Evolutionary conservation across 345 rosid genomes (phyloP).

Genomic region (Eucalyptus erythrocorys): DNA sequence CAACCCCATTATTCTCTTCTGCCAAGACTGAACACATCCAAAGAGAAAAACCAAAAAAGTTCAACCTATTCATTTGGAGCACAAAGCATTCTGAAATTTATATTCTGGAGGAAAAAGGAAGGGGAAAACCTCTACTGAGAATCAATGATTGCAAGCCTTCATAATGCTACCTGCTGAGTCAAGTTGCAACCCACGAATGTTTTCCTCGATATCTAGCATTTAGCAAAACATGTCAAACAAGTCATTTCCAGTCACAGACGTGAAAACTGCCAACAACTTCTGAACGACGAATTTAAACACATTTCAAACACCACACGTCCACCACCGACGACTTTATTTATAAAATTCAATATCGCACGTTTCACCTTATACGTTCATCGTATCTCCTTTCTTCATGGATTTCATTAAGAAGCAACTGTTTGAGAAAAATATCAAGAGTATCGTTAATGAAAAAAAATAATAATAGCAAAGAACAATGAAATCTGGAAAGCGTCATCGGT

Average conservation of each 20-base stretch:
- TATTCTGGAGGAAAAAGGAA: background rate
- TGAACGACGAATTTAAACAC: background rate
- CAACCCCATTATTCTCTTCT: conserved; percentile 2
- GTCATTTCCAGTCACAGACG: background rate
- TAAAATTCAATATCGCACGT: background rate
- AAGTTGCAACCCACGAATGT: background rate
- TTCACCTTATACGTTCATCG: background rate
- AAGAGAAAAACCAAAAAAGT: background rate
- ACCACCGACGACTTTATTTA: background rate
- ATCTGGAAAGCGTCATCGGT: background rate
- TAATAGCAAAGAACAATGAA: background rate
- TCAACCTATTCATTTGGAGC: background rate
- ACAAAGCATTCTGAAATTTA: background rate
- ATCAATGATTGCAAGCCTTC: background rate
- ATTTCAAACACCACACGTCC: background rate
- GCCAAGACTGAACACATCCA: background rate
- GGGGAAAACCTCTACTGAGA: background rate
- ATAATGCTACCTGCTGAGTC: background rate
- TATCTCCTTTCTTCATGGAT: background rate
- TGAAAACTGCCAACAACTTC: background rate
- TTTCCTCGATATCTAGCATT: background rate
- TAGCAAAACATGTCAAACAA: background rate
- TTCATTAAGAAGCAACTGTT: background rate
- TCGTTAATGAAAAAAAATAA: background rate
- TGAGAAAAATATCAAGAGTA: background rate